These are phyloP conservation scores for Ananas comosus DNA, from an alignment of 176 grass and related monocot genomes.

Conservation along the genomic window DNA sequence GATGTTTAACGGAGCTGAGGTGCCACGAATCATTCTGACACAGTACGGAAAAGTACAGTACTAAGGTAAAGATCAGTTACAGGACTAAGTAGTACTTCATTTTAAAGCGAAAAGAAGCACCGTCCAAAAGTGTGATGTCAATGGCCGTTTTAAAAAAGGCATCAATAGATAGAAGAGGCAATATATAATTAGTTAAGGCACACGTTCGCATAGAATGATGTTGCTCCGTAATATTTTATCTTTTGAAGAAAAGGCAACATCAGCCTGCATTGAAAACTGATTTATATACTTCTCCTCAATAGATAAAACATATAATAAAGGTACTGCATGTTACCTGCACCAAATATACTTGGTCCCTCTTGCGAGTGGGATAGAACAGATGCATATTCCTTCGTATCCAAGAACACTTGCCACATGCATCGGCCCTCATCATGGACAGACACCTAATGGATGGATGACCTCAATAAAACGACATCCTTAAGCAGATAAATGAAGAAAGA, in stretches of 20 bases:
- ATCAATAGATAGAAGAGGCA: neutral
- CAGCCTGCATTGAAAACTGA: conserved; percentile 46
- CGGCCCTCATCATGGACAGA: conserved; percentile 72
- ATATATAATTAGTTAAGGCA: conserved; percentile 18
- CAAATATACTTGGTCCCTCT: conserved; percentile 81
- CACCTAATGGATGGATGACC: conserved; percentile 28
- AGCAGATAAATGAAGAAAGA: neutral
- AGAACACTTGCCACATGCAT: conserved; percentile 95
- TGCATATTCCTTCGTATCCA: conserved; percentile 78
- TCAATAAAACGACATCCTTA: neutral
- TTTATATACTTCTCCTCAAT: neutral
- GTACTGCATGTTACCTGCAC: conserved; percentile 45
- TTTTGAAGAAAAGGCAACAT: conserved; percentile 82
- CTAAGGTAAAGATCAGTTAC: too few species aligned
- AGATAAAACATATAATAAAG: neutral
- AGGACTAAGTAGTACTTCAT: too few species aligned
- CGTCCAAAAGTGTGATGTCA: neutral
- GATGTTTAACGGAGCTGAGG: too few species aligned
- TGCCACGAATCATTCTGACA: too few species aligned
- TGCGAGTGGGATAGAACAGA: conserved; percentile 71
- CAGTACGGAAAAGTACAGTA: too few species aligned
- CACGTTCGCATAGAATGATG: conserved; percentile 94
- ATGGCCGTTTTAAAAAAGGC: neutral
- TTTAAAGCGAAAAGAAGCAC: neutral
- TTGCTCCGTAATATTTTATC: conserved; percentile 61